Base-by-base conservation (phyloP, 2,329 filamentous ascomycete genomes). In the Fusarium chaquense region DNA sequence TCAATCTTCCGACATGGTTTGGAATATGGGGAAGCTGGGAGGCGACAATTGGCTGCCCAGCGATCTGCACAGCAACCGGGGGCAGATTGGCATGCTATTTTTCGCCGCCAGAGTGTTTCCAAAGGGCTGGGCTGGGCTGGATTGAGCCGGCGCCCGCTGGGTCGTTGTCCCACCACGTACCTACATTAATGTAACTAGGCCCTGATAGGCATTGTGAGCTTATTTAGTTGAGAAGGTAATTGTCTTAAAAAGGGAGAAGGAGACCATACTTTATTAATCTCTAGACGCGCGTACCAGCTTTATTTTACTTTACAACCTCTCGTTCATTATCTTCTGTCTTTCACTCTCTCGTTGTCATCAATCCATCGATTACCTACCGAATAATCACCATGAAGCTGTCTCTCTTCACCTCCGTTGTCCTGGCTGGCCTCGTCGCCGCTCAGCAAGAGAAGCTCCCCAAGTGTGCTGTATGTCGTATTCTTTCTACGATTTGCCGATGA, bases 391-490 rank as follows among this genome's bases (percentile, higher is more conserved):
- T 83, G 81, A 81, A 81, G 78, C 65, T 73, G 18, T 58, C 73
- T 32, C 46, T 80, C 47, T 24, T 79, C 59, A 65, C 75, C 41
- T 57, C 80, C 26, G 72, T 76, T 38, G 59, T 78, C 46, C 68
- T 77, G 43, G 76, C 75, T 47, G 76, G 77, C 69, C 62, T 81
- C 38, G 79, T 69, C 61, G 75, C 74, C 52, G 80, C 79, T 11
- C 79, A 82, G 69, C 51, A 62, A 32, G 71, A 66, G 50, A 69
- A 74, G 55, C 73, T 83, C 43, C 81, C 81, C 20, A 55, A 28
- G 5, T 83, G 81, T 66, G 81, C 81, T 62, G 81, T 82, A 78
- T 58, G 81, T 78, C 32, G 47, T 41, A 30, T 26, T 36, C 11
- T 32, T 26, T 47, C 58, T 12, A 43, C 26, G 20, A 41, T 47